Evolutionary conservation across 129 eudicot species (phyloP), one percentile per base, ranked within the genome.

Genomic region (Deinandra increscens): DNA sequence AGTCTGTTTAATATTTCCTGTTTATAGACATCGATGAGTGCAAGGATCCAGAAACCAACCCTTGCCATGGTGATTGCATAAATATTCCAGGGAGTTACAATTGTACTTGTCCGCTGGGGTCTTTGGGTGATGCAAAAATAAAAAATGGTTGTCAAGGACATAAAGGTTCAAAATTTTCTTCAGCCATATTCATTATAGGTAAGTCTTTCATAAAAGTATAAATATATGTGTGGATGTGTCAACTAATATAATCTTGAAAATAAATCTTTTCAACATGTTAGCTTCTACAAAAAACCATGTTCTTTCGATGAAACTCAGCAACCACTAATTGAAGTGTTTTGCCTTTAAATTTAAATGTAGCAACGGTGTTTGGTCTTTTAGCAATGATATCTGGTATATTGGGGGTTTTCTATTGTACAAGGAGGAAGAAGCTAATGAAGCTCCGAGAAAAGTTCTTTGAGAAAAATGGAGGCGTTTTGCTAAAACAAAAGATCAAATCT

Each of bases 71-170:
- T 14, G 22, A 18, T 42, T 82, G 86, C 75, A 56, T 45, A 6
- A 82, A 82, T 59, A 68, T 55, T 53, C 66, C 10, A 17, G 83
- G 86, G 38, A 48, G 75, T 37, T 82, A 61, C 58, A 78, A 12
- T n/a, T 82, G 86, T 68, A 19, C 67, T 23, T 82, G 86, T 46
- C 65, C 67, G 7, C 59, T 7, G 10, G 83, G 82, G 46, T 64
- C 63, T 17, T 13, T 4, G 7, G 86, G 86, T 11, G 67, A 82
- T 55, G 45, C 72, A 33, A 68, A 31, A 33, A 4, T 8, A 8
- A 11, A 6, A 68, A 11, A 48, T 46, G 72, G 61, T 31, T 68
- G 72, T 68, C 12, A 15, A 17, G 0, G 5, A 1, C 31, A 1
- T 10, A 68, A 68, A 10, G 46, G 33, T 33, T 31, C 72, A n/a